These are phyloP conservation scores for Echites panduratus DNA, from an alignment of 257 asterid species.

Conservation along the genomic window DNA sequence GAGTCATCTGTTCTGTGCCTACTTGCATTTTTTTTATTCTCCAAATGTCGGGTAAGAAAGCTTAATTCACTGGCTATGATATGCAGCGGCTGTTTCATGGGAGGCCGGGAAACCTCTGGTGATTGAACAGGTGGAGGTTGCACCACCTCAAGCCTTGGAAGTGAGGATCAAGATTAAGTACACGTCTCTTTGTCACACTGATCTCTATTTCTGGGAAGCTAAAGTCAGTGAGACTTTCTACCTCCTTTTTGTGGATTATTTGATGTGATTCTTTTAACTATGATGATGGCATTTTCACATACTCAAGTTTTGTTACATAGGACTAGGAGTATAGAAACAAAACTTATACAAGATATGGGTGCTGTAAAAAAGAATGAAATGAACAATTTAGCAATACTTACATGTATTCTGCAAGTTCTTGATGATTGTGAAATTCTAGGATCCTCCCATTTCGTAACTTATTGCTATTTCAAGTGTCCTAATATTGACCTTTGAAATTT, in stretches of 20 bases:
- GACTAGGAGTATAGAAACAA: background rate
- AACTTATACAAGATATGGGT: background rate
- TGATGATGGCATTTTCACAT: background rate
- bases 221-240: constrained; percentile 5
- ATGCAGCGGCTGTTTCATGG: constrained; percentile 24
- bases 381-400: background rate
- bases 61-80: background rate
- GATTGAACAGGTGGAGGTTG: constrained; percentile 22
- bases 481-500: background rate
- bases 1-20: background rate
- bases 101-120: constrained; percentile 20
- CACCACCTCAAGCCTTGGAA: constrained; percentile 21
- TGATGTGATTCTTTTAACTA: background rate
- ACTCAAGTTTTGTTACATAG: background rate
- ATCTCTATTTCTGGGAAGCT: constrained; percentile 20
- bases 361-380: background rate
- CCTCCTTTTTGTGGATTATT: background rate
- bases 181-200: constrained; percentile 22
- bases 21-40: background rate
- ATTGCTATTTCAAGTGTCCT: background rate
- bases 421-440: background rate
- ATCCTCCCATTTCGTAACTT: background rate
- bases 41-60: background rate
- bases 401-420: background rate
- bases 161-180: constrained; percentile 19